Evolutionary conservation across 352 stramenopile species (phyloP).

Genomic region (Globisporangium canariense): DNA sequence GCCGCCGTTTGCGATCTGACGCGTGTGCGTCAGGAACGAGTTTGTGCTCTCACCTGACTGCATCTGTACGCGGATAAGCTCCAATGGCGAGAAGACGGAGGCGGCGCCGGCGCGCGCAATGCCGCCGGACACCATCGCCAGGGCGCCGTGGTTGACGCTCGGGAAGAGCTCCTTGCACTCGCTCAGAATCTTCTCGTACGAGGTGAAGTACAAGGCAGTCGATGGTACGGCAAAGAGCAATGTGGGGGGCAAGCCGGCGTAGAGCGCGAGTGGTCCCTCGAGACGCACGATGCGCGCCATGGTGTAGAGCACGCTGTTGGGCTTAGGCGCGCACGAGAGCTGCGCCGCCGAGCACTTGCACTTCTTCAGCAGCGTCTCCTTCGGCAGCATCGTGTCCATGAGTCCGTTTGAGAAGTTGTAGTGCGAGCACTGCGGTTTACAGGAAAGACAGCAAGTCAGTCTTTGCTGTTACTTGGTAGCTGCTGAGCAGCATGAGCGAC

Average conservation of each 20-base stretch:
- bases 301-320: slow-evolving; percentile 51
- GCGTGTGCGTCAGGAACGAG: slow-evolving; percentile 46
- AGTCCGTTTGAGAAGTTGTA: slow-evolving; percentile 79
- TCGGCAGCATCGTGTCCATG: slow-evolving; percentile 81
- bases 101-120: slow-evolving; percentile 49
- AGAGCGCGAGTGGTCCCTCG: slow-evolving; percentile 64
- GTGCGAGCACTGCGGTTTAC: slow-evolving; percentile 41
- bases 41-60: slow-evolving; percentile 57
- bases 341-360: slow-evolving; percentile 52
- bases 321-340: slow-evolving; percentile 35
- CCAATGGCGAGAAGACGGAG: slow-evolving; percentile 79
- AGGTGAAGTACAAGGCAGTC: slow-evolving; percentile 93
- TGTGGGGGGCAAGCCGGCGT: slow-evolving; percentile 84
- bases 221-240: slow-evolving; percentile 91
- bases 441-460: not conserved
- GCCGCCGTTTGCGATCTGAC: slow-evolving; percentile 36
- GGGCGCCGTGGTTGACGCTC: slow-evolving; percentile 28
- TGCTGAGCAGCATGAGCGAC: not conserved
- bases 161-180: slow-evolving; percentile 35
- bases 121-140: slow-evolving; percentile 51
- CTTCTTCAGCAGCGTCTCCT: slow-evolving; percentile 45
- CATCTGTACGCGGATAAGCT: slow-evolving; percentile 87
- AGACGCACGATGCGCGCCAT: slow-evolving; percentile 63
- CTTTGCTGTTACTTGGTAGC: not conserved
- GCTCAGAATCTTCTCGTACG: slow-evolving; percentile 83